These are phyloP conservation scores for Coprinopsis sp. DNA, from an alignment of 768 basidiomycete genomes.

Conservation along the genomic window DNA sequence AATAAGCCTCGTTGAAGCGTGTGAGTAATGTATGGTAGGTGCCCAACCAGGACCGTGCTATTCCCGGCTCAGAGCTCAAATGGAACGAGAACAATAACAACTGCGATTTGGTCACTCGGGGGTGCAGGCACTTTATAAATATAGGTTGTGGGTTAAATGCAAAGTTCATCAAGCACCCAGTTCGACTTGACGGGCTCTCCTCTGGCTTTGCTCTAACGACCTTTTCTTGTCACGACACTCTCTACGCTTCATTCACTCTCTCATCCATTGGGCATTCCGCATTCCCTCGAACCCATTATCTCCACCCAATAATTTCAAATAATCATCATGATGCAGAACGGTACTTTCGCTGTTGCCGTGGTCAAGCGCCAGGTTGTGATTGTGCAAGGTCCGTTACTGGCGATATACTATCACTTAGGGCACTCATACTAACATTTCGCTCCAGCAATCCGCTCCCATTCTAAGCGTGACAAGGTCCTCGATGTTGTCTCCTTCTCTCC, in stretches of 20 bases:
- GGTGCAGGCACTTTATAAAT: too few relatives aligned
- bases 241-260: not conserved
- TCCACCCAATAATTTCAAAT: not conserved
- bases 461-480: constrained; percentile 49
- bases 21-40: too few relatives aligned
- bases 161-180: too few relatives aligned
- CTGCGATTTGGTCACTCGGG: too few relatives aligned
- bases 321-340: constrained; percentile 41
- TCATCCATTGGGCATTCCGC: too few relatives aligned
- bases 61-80: too few relatives aligned
- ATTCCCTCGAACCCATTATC: too few relatives aligned
- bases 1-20: too few relatives aligned
- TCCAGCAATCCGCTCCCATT: constrained; percentile 54
- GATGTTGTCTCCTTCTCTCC: constrained; percentile 64
- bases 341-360: constrained; percentile 63
- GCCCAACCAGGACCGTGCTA: too few relatives aligned
- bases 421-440: constrained; percentile 7
- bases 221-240: not conserved
- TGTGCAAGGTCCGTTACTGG: constrained; percentile 51
- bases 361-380: constrained; percentile 65
- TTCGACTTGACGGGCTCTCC: too few relatives aligned
- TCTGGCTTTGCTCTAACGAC: not conserved
- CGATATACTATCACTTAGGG: not conserved
- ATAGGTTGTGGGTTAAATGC: too few relatives aligned
- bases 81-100: constrained; percentile 7